Base-by-base conservation (phyloP, 1,284 basidiomycete genomes). In the Boletus smithii region DNA sequence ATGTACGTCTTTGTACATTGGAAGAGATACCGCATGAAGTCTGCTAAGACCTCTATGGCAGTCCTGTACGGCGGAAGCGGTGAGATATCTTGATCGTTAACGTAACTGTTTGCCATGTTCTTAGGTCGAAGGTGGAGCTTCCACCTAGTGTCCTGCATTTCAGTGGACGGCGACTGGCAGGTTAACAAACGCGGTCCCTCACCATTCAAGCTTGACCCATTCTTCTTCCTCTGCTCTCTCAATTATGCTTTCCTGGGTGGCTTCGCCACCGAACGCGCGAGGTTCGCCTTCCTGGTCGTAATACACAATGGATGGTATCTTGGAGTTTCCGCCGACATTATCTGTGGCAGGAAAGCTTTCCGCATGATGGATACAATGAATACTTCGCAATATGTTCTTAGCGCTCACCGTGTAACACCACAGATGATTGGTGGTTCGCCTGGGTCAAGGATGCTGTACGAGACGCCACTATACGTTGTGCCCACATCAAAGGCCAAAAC, bases 221-320 rank as follows among this genome's bases (percentile, higher is more conserved):
- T 59, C 67, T 31, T 77, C 69, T 16, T 76, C 73, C 49, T 76
- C 73, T 13, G 74, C 76, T 46, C 58, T 60, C 37, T 74, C 73
- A 13, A 69, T 54, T 17, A 70, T 62, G 30, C 68, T 65, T 22
- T 67, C 71, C 39, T 69, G 66, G 18, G 73, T 69, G 4, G 77
- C 74, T 50, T 80, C 77, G 22, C 73, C 73, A 18, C 79, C 78
- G 17, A 74, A 73, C 0, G 75, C 75, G 24, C 62, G 69, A 55
- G 76, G 62, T n/a, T 49, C 53, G 1, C 75, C 74, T 4, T 61
- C 51, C 16, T 48, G 35, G 52, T 80, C 75, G 50, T 80, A 80
- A 58, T 72, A 79, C 46, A 76, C 66, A 33, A 79, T 69, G 3
- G 78, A 72, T n/a, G 78, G 77, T 52, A 80, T 78, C 61, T 80